Evolutionary conservation across 352 stramenopile species (phyloP).

Genomic region (Phytophthora cryptogea): DNA sequence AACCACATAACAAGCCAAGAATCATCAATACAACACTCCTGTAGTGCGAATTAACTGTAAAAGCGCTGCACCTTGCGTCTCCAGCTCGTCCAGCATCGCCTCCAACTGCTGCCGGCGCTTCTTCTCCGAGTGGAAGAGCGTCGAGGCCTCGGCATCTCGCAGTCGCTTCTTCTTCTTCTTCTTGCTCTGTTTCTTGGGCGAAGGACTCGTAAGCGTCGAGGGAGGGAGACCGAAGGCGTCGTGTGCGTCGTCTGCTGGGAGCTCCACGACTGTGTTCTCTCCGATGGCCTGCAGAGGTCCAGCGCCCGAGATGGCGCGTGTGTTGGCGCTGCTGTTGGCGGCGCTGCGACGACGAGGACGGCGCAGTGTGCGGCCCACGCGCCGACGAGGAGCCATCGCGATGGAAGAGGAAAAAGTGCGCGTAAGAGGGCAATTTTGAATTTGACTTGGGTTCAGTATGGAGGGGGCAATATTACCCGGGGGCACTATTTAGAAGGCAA

Average conservation of each 20-base stretch:
- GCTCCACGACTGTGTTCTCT: constrained; percentile 68
- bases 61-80: constrained; percentile 52
- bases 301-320: constrained; percentile 14
- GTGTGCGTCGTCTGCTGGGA: constrained; percentile 25
- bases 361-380: constrained; percentile 52
- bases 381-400: constrained; percentile 44
- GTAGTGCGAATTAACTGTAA: no score
- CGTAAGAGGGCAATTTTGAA: constrained; percentile 14
- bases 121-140: constrained; percentile 33
- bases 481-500: neutral
- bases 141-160: constrained; percentile 20
- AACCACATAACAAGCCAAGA: constrained; percentile 1
- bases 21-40: neutral
- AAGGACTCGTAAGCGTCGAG: constrained; percentile 18
- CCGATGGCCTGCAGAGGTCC: constrained; percentile 54
- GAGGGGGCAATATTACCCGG: neutral
- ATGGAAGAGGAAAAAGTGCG: constrained; percentile 24
- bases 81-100: constrained; percentile 60
- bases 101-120: constrained; percentile 49
- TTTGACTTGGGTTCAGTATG: constrained; percentile 2
- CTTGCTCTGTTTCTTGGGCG: constrained; percentile 35
- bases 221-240: constrained; percentile 16
- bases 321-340: constrained; percentile 9
- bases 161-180: constrained; percentile 38
- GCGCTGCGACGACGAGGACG: constrained; percentile 40